Conservation (phyloP, 2,329 filamentous ascomycete species). For the Botrytis fragariae region DNA sequence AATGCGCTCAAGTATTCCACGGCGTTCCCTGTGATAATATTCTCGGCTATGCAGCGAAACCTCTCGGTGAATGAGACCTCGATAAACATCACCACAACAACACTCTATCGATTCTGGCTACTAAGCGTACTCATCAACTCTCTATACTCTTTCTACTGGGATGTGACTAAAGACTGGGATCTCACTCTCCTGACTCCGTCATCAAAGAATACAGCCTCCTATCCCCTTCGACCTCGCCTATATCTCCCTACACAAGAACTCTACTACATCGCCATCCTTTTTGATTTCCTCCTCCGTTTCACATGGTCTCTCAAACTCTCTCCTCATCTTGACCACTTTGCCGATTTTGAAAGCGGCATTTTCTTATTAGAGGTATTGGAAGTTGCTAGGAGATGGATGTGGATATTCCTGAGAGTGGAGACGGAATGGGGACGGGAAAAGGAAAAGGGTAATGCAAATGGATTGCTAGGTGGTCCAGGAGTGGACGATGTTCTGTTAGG, state of each 20-base stretch:
- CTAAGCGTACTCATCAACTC: conserved; percentile 77
- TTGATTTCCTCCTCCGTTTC: conserved; percentile 80
- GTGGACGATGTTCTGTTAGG: conserved; percentile 73
- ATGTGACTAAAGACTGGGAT: conserved; percentile 95
- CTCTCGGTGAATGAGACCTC: conserved; percentile 43
- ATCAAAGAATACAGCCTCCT: conserved; percentile 8
- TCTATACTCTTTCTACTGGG: conserved; percentile 97
- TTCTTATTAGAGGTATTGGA: conserved; percentile 86
- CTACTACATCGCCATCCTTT: conserved; percentile 77
- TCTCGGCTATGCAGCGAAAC: conserved; percentile 71
- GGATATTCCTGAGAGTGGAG: conserved; percentile 95
- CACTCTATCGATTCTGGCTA: conserved; percentile 62
- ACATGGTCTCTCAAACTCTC: conserved; percentile 90
- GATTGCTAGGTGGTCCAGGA: conserved; percentile 49
- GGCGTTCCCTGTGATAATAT: conserved; percentile 85
- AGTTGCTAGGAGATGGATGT: conserved; percentile 86
- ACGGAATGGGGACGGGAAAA: conserved; percentile 74
- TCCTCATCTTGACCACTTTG: conserved; percentile 76
- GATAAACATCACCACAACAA: conserved; percentile 42
- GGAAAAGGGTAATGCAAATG: conserved; percentile 39
- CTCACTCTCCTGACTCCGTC: conserved; percentile 68
- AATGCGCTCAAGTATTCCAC: conserved; percentile 95
- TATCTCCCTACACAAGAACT: conserved; percentile 68
- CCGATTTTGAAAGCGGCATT: conserved; percentile 83
- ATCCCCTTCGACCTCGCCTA: conserved; percentile 70